phyloP scores from a whole-genome alignment of 2,329 filamentous ascomycete genomes.

The Fusarium citri region DNA sequence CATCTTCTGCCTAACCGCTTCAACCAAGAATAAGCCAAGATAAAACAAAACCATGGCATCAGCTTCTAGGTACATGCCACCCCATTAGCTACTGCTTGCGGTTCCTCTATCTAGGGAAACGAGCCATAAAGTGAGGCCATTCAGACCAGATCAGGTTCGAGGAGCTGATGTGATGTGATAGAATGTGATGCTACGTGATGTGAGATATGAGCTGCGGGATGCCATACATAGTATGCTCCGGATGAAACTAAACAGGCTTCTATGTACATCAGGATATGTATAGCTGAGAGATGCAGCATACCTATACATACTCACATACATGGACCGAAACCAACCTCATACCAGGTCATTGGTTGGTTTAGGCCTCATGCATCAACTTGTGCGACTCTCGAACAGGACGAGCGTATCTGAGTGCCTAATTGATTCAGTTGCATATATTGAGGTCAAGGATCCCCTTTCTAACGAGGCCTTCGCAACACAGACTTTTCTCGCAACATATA shows the following conservation, averaged over 20 bases:
- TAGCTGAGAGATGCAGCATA: not conserved
- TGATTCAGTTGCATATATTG: conserved; percentile 30
- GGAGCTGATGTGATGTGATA: conserved; percentile 24
- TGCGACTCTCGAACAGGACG: conserved; percentile 13
- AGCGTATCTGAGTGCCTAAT: conserved; percentile 24
- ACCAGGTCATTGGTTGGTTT: conserved; percentile 25
- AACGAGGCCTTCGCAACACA: conserved; percentile 41
- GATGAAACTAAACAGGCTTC: conserved; percentile 12
- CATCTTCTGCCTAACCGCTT: conserved; percentile 3
- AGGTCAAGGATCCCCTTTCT: conserved; percentile 27
- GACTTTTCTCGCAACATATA: conserved; percentile 28
- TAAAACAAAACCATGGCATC: conserved; percentile 16
- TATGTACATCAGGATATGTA: not conserved
- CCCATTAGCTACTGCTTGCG: conserved; percentile 2
- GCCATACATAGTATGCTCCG: conserved; percentile 11
- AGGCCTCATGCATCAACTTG: conserved; percentile 28
- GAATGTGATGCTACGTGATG: conserved; percentile 15
- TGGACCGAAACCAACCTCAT: conserved; percentile 16
- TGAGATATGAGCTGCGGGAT: conserved; percentile 21
- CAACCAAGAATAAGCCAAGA: not conserved
- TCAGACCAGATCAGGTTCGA: not conserved
- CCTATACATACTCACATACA: no score
- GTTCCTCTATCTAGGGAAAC: not conserved
- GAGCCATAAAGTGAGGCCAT: conserved; percentile 1
- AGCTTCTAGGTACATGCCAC: conserved; percentile 16